Percentiles rank a stretch among this genome's conserved stretches.
Evolutionary conservation across 2,329 filamentous ascomycete species (phyloP).

Genomic region (Botrytis byssoidea): DNA sequence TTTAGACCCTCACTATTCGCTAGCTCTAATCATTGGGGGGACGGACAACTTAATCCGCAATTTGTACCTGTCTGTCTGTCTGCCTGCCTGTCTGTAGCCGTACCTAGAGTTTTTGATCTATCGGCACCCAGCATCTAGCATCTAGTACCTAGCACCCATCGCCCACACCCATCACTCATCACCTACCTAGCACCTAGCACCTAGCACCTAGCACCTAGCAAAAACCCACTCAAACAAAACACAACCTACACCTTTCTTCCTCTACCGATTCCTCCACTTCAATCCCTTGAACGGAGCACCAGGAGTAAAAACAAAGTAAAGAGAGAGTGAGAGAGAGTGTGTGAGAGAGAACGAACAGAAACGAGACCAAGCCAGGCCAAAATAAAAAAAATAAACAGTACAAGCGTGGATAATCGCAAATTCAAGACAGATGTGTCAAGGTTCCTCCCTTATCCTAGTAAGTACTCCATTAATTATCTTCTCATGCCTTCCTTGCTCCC

Average conservation of each 20-base stretch:
- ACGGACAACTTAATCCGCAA: not conserved
- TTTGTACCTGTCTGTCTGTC: not conserved
- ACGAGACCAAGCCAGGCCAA: not conserved
- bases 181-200: not conserved
- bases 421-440: slow-evolving; percentile 17
- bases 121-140: not conserved
- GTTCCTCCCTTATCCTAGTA: not conserved
- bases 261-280: not conserved
- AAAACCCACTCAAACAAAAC: slow-evolving; percentile 1
- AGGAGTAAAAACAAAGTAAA: not conserved
- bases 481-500: slow-evolving; percentile 1
- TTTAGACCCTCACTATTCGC: not conserved
- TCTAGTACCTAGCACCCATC: too few species aligned
- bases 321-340: not conserved
- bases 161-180: too few species aligned
- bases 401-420: slow-evolving; percentile 2
- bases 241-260: not conserved
- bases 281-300: not conserved
- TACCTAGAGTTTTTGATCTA: not conserved
- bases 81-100: not conserved
- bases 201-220: not conserved
- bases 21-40: not conserved
- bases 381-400: not conserved
- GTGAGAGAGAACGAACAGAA: not conserved
- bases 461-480: slow-evolving; percentile 13